phyloP scores from a whole-genome alignment of 2,329 filamentous ascomycete species.

The Trichoderma arundinaceum region DNA sequence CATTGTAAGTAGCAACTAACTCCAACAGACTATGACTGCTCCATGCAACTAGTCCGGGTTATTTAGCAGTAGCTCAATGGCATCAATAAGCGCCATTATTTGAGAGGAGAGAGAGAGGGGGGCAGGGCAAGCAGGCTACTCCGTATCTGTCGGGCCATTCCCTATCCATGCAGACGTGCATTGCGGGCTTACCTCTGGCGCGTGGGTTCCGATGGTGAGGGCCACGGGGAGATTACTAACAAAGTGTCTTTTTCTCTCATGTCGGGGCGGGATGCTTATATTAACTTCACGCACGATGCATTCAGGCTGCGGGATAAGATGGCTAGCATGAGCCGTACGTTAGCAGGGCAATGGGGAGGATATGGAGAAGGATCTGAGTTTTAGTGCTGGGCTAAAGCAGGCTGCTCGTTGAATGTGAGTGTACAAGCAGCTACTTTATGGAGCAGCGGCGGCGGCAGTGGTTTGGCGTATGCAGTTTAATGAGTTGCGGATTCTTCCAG shows the following conservation, averaged over 20 bases:
- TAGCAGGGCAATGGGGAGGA: neutral
- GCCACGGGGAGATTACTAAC: neutral
- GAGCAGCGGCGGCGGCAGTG: constrained; percentile 38
- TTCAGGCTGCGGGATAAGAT: neutral
- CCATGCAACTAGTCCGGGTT: neutral
- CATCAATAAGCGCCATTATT: neutral
- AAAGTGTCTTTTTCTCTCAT: neutral
- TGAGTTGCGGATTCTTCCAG: neutral
- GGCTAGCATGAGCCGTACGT: neutral
- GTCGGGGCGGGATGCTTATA: constrained; percentile 9
- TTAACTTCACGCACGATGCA: constrained; percentile 10
- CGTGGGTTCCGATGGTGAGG: neutral
- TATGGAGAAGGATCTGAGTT: neutral
- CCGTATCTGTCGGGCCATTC: neutral
- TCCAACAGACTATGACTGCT: neutral
- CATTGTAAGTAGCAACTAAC: neutral
- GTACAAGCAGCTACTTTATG: neutral
- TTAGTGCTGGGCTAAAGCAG: neutral
- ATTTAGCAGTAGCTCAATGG: neutral
- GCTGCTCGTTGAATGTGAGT: neutral
- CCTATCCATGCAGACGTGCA: constrained; percentile 2
- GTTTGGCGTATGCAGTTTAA: neutral
- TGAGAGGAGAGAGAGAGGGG: neutral
- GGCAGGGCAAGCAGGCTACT: too few species aligned
- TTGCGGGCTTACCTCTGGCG: neutral